Base-by-base conservation (phyloP, 2,329 filamentous ascomycete genomes). In the Trichoderma sp. region DNA sequence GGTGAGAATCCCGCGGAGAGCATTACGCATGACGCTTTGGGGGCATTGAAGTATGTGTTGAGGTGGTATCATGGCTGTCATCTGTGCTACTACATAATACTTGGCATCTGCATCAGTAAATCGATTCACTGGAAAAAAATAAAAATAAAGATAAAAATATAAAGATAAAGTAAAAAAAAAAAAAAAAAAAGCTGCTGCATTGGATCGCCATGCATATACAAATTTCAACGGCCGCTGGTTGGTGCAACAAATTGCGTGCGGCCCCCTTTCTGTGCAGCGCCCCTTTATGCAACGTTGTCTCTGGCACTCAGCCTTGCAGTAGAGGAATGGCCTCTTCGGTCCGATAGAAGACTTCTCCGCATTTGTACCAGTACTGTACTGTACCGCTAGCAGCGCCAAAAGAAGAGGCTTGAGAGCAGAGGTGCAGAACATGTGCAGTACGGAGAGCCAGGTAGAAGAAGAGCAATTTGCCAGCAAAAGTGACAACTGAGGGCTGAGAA, bases 291-390 rank as follows among this genome's bases (percentile, higher is more conserved):
- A 68, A 64, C 58, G 66, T 68, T 64, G 48, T 39, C 48, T 54
- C 22, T 67, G 50, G 37, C 27, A 25, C 19, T 64, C 66, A 68
- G 66, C 66, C 67, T 68, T 67, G 67, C 54, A 68, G 42, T 35
- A 67, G 34, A 67, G 57, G 35, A 52, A 50, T 42, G 70, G 74
- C 74, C 74, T 73, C 71, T 75, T 75, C 74, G 74, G 74, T 64
- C 74, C 74, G 74, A 75, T 59, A 63, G 56, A 56, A 60, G 32
- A 25, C 34, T 74, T 74, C 73, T 74, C 71, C 73, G 74, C 72
- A 69, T 72, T 72, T 58, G 59, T 29, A 37, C 58, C 45, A 25
- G 58, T 29, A n/a, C n/a, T n/a, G n/a, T n/a, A n/a, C n/a, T n/a
- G n/a, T 34, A 34, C 57, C 37, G 57, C 57, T 32, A 22, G 42